A percentile compares a stretch with the other conserved stretches of the same genome.
Evolutionary conservation across 2,329 filamentous ascomycete genomes (phyloP).

Genomic region (Aspergillus quadricinctus): DNA sequence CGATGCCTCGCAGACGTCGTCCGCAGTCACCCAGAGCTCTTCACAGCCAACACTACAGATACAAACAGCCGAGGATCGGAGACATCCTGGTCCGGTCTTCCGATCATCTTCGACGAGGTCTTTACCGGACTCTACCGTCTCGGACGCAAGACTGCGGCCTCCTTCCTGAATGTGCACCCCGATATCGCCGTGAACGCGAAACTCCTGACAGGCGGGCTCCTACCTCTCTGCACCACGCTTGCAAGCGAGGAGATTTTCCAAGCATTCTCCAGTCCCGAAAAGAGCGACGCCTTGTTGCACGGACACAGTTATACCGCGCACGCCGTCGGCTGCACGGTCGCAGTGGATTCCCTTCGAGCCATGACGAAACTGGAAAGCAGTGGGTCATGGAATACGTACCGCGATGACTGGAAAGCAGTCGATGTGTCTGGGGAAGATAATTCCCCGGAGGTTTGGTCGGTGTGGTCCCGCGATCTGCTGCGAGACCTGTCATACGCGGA

Average conservation of each 20-base stretch:
- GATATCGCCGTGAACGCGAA: slow-evolving; percentile 82
- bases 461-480: slow-evolving; percentile 63
- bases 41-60: slow-evolving; percentile 32
- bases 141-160: slow-evolving; percentile 65
- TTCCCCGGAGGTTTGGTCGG: slow-evolving; percentile 55
- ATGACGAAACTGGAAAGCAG: slow-evolving; percentile 56
- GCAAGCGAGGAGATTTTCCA: slow-evolving; percentile 70
- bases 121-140: slow-evolving; percentile 83
- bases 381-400: slow-evolving; percentile 56
- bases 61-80: neutral
- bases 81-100: slow-evolving; percentile 64
- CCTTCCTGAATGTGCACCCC: slow-evolving; percentile 63
- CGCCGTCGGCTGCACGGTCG: slow-evolving; percentile 74
- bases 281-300: slow-evolving; percentile 74
- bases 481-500: slow-evolving; percentile 53
- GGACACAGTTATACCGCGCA: slow-evolving; percentile 87
- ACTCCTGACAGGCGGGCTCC: slow-evolving; percentile 71
- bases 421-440: neutral
- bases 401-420: slow-evolving; percentile 43
- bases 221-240: slow-evolving; percentile 72
- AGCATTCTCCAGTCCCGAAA: slow-evolving; percentile 66
- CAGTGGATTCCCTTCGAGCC: slow-evolving; percentile 59
- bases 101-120: slow-evolving; percentile 79
- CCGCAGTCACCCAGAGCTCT: slow-evolving; percentile 55
- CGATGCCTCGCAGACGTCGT: slow-evolving; percentile 64